Base-by-base conservation (phyloP, 441 rosid species). In the Pelargonium citronellum region DNA sequence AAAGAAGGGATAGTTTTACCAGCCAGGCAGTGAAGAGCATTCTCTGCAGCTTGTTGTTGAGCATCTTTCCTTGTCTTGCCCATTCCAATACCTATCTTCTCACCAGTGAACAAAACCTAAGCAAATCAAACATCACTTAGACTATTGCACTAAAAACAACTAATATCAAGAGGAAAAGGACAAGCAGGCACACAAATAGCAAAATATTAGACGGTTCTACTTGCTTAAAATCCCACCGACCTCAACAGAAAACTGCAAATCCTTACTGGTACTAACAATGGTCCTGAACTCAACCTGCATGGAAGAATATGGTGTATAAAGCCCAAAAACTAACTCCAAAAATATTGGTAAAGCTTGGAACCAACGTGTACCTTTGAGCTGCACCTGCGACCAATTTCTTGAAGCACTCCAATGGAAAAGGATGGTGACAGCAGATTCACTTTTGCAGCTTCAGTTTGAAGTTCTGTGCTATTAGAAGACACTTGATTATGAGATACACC, bases 11-110 rank as follows among this genome's bases (percentile, higher is more conserved):
- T 30, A 51, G 19, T 11, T 39, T 77, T 78, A 89, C 99, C 99
- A 75, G 98, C 96, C 81, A 95, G 81, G 70, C 84, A 79, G 74
- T 69, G 89, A 73, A 95, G 97, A 65, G 99, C 98, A 84, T 88
- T 88, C 78, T 91, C 94, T 71, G 99, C 97, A n/a, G 98, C 99
- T 84, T 87, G 94, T 72, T 91, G 99, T 79, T 92, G 96, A 53
- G 99, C 98, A 83, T 92, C 97, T 81, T 87, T 91, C 83, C 93
- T 85, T 7, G 98, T 95, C 85, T 87, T 95, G 60, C 94, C 99
- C 97, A 95, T 92, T 67, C 99, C 99, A 84, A 78, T 86, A 78
- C 88, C 98, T 74, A 95, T 91, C 90, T 88, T 92, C 82, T 95
- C 99, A 17, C 98, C 98, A 27, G 94, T 81, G 78, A 92, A 95